Base-by-base conservation (phyloP, 257 asterid species). In the Solanum raphanifolium region DNA sequence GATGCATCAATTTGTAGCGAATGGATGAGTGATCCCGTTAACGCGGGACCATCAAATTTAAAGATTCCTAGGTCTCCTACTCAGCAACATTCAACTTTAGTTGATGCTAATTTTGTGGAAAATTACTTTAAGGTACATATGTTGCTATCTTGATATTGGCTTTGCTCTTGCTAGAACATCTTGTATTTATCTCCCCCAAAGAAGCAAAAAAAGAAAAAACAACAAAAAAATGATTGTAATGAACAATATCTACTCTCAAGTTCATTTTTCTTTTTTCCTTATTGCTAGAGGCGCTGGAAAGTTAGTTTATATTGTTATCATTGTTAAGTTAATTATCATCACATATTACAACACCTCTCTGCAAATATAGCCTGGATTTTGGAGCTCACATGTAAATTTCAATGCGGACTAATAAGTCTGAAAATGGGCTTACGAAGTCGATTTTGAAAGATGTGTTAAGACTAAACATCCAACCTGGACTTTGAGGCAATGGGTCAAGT, bases 101-200 rank as follows among this genome's bases (percentile, higher is more conserved):
- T 91, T 20, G 99, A 97, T 89, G 93, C 98, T 69, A 93, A 95
- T 91, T 97, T 97, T 89, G 99, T 93, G 48, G 98, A 97, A 90
- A 97, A 97, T 87, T 97, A 95, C 93, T 97, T 97, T 90, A 97
- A 95, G 98, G 98, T 94, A 90, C 48, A 32, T 39, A 58, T 68
- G 31, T 87, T 72, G 68, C 75, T 75, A 69, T 65, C 89, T 72
- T 43, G 86, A 55, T 83, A 32, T 83, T 39, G 32, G 87, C 66
- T 60, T 46, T 87, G 83, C 25, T 82, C 66, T 68, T 65, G 38
- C 87, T 43, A 41, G 60, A 43, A 15, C 34, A 76, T 43, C 25
- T 79, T 79, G 65, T 79, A 79, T 25, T 25, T 79, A 41, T 31
- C n/a, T 8, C 13, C 41, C 39, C 41, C 13, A n/a, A n/a, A 38